These are phyloP conservation scores for Spathaspora sp. DNA, from an alignment of 1,139 yeast genomes.

Conservation along the genomic window DNA sequence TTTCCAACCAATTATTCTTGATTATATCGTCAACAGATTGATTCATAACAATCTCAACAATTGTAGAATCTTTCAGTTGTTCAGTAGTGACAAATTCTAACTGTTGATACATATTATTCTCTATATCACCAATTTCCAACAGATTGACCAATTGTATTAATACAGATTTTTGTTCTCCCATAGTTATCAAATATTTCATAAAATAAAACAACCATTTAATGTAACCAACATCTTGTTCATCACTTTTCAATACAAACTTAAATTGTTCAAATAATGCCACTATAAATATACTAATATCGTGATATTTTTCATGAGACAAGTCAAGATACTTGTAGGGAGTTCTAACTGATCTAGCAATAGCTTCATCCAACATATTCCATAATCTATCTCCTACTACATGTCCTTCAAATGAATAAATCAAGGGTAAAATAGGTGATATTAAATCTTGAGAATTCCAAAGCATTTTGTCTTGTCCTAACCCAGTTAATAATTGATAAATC, in stretches of 20 bases:
- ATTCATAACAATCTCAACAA: slow-evolving; percentile 15
- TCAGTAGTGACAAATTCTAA: slow-evolving; percentile 4
- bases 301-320: slow-evolving; percentile 40
- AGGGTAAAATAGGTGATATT: slow-evolving; percentile 44
- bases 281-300: slow-evolving; percentile 61
- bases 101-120: background rate
- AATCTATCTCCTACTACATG: slow-evolving; percentile 9
- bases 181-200: slow-evolving; percentile 40
- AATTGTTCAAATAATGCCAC: slow-evolving; percentile 75
- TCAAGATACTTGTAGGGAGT: slow-evolving; percentile 87
- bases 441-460: slow-evolving; percentile 48
- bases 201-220: slow-evolving; percentile 54
- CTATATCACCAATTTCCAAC: background rate
- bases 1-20: slow-evolving; percentile 13
- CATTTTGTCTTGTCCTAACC: slow-evolving; percentile 22
- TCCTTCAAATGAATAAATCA: slow-evolving; percentile 38
- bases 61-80: slow-evolving; percentile 11
- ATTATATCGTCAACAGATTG: slow-evolving; percentile 20
- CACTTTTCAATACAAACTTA: slow-evolving; percentile 44
- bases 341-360: slow-evolving; percentile 64
- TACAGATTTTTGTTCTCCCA: slow-evolving; percentile 51
- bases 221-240: slow-evolving; percentile 22
- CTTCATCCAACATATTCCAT: slow-evolving; percentile 71
- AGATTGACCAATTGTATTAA: slow-evolving; percentile 11
- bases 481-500: slow-evolving; percentile 23